Evolutionary conservation across 495 filamentous ascomycete genomes (phyloP).

Genomic region (Aspergillus cavernicola): DNA sequence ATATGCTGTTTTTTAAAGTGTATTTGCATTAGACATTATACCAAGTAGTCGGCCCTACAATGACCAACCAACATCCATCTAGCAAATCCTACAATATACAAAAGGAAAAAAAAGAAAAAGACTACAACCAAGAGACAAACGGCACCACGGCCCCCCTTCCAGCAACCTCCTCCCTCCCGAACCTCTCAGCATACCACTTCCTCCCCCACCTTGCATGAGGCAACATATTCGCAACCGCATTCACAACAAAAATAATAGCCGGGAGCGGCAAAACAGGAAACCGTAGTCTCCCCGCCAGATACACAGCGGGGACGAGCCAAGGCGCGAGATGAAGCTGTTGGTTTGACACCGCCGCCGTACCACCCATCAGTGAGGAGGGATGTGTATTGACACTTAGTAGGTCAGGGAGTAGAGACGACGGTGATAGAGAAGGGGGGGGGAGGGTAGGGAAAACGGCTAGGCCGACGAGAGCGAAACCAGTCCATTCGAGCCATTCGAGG

Average conservation of each 20-base stretch:
- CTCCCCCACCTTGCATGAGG: slow-evolving; percentile 80
- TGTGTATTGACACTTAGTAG: neutral
- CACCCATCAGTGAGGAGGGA: neutral
- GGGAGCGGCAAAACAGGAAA: slow-evolving; percentile 49
- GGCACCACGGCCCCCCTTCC: slow-evolving; percentile 80
- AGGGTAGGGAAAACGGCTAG: slow-evolving; percentile 19
- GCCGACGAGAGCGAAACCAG: slow-evolving; percentile 74
- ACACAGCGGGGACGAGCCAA: slow-evolving; percentile 56
- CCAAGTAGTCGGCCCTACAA: too few species aligned
- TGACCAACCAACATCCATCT: too few species aligned
- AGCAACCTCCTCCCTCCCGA: slow-evolving; percentile 74
- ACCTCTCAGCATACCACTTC: slow-evolving; percentile 84
- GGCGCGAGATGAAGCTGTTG: slow-evolving; percentile 28
- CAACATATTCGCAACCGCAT: slow-evolving; percentile 86
- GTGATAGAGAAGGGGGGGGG: neutral
- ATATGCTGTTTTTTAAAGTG: too few species aligned
- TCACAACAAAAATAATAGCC: slow-evolving; percentile 74
- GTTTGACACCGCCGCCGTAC: neutral
- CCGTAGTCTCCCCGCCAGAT: slow-evolving; percentile 28
- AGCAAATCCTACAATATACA: neutral
- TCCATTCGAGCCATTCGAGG: slow-evolving; percentile 95
- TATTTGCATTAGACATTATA: too few species aligned
- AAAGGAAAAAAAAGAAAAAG: neutral
- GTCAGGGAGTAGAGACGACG: neutral
- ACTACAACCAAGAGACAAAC: slow-evolving; percentile 50